phyloP scores from a whole-genome alignment of 306 rosid species.

The Sphenostylis stenocarpa region DNA sequence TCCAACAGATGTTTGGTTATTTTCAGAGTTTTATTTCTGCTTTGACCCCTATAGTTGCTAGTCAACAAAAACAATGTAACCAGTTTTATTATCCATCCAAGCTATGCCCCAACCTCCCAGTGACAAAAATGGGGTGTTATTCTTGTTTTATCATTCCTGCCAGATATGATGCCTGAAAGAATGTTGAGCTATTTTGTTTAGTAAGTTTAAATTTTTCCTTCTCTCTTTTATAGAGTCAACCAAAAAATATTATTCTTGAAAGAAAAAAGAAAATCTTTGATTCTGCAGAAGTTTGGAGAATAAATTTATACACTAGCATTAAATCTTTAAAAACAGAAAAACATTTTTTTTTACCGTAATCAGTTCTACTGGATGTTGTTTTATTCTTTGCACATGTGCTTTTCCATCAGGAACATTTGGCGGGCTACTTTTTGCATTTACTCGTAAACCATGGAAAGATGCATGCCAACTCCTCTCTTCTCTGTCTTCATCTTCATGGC shows the following conservation, averaged over 20 bases:
- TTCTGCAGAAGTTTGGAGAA: slow-evolving; percentile 15
- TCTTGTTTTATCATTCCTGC: neutral
- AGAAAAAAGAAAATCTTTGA: slow-evolving; percentile 10
- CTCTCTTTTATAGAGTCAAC: neutral
- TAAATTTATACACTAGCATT: slow-evolving; percentile 3
- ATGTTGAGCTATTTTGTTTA: neutral
- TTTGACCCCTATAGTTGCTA: neutral
- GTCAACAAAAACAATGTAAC: slow-evolving; percentile 12
- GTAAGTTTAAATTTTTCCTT: neutral
- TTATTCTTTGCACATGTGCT: slow-evolving; percentile 38
- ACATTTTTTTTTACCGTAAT: slow-evolving; percentile 56
- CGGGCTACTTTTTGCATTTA: slow-evolving; percentile 70
- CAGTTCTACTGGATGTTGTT: slow-evolving; percentile 64
- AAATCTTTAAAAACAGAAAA: slow-evolving; percentile 24
- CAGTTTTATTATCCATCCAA: slow-evolving; percentile 4
- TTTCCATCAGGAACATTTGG: slow-evolving; percentile 49
- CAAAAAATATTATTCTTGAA: slow-evolving; percentile 22
- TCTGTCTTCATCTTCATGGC: slow-evolving; percentile 57
- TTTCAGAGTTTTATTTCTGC: neutral
- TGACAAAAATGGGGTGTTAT: neutral
- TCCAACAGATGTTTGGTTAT: neutral
- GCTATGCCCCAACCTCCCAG: neutral
- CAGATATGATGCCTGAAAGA: neutral
- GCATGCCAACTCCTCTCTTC: slow-evolving; percentile 95
- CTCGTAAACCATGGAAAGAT: slow-evolving; percentile 60